Evolutionary conservation across 2,329 filamentous ascomycete species (phyloP).

Genomic region (Calcarisporium arbuscula): DNA sequence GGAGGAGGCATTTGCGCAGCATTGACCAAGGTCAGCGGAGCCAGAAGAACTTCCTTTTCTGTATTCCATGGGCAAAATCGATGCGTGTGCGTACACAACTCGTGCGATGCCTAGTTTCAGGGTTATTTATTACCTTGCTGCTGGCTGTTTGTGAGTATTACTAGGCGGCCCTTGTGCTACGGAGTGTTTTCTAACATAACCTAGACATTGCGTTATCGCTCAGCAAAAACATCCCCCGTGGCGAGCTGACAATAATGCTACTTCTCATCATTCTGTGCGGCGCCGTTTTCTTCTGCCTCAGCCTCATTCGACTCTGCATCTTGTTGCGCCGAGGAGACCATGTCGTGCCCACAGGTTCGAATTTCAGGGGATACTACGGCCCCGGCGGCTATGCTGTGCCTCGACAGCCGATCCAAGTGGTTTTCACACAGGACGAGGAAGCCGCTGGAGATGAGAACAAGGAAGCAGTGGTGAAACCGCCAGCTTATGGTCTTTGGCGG

Average conservation of each 20-base stretch:
- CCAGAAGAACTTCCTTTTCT: constrained; percentile 43
- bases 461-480: constrained; percentile 57
- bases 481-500: constrained; percentile 81
- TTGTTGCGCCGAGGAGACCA: constrained; percentile 48
- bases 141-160: constrained; percentile 64
- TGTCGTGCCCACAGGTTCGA: constrained; percentile 17
- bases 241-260: constrained; percentile 73
- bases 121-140: constrained; percentile 51
- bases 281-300: constrained; percentile 75
- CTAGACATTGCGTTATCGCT: constrained; percentile 68
- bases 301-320: constrained; percentile 67
- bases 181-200: constrained; percentile 1
- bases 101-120: constrained; percentile 58
- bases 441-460: constrained; percentile 50
- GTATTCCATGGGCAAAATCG: constrained; percentile 51
- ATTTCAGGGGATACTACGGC: constrained; percentile 33
- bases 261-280: constrained; percentile 70
- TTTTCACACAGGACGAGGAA: constrained; percentile 69
- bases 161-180: too few species aligned
- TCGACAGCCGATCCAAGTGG: constrained; percentile 66
- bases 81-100: constrained; percentile 48
- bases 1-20: too few species aligned
- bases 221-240: constrained; percentile 54
- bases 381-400: constrained; percentile 65
- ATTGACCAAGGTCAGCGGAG: constrained; percentile 13